Base-by-base conservation (phyloP, 2,329 filamentous ascomycete species). In the Thielaviopsis populi region DNA sequence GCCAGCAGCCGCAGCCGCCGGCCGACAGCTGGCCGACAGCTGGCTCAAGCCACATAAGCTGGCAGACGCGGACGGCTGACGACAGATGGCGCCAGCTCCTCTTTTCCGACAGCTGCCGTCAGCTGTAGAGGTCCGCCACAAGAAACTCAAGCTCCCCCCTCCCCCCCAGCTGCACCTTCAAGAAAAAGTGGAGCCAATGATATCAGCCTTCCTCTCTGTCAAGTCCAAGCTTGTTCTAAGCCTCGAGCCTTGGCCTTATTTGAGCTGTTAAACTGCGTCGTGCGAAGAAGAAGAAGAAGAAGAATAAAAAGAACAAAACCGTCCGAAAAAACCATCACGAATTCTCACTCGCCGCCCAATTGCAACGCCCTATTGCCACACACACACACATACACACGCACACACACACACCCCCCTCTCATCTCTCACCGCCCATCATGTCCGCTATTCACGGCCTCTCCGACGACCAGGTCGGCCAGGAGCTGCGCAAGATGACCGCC, bases 401-500 rank as follows among this genome's bases (percentile, higher is more conserved):
- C 46, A 46, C 50, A 22, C 43, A 8, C 61, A 15, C 43, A 3
- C 41, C 17, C 24, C 43, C 13, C 61, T 22, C 30, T 50, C 27
- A 22, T 22, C 41, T 17, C 19, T 27, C n/a, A n/a, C 54, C 43
- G 53, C 54, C 65, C 46, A 64, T 15, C 59, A 66, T 66, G 81
- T 64, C 67, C 33, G 54, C 65, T 27, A 80, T 84, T 69, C 91
- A 96, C 86, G 88, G 90, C 75, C 87, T 97, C 79, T 96, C 91
- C 78, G 91, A 96, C 83, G 91, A 95, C 79, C 91, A 96, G 91
- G 94, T 99, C 82, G 86, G 89, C 78, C 86, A 89, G 78, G 94
- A 99, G 85, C 89, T 99, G 78, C 91, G 89, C 82, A 99, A 99
- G 84, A 99, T 99, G 94, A 97, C 94, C 66, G 92, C 91, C 74